A percentile compares a stretch with the other conserved stretches of the same genome.
Evolutionary conservation across 768 basidiomycete species (phyloP).

Genomic region (Rhizopogon salebrosus): DNA sequence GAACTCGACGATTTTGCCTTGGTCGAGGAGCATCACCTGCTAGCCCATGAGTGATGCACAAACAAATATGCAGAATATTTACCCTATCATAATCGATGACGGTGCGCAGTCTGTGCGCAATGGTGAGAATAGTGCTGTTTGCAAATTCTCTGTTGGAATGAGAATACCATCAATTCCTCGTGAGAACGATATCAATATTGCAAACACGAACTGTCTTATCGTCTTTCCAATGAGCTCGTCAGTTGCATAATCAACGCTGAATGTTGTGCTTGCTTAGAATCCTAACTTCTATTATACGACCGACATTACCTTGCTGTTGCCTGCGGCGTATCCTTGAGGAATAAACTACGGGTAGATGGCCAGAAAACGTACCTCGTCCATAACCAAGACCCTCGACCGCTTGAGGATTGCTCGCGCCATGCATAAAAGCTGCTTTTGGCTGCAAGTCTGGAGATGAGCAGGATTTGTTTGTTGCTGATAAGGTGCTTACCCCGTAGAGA

Average conservation of each 20-base stretch:
- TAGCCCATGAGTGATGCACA: conserved; percentile 8
- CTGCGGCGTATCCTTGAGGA: conserved; percentile 27
- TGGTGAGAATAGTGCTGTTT: conserved; percentile 76
- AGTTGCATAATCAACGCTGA: conserved; percentile 77
- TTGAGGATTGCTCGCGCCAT: conserved; percentile 86
- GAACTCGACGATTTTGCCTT: conserved; percentile 76
- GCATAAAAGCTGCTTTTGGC: conserved; percentile 82
- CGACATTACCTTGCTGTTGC: conserved; percentile 59
- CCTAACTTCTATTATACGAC: background rate
- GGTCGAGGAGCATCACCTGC: conserved; percentile 73
- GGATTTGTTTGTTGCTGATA: conserved; percentile 9
- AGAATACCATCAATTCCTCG: background rate
- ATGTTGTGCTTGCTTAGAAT: conserved; percentile 1
- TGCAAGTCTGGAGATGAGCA: conserved; percentile 18
- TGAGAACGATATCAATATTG: background rate
- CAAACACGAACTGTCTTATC: conserved; percentile 62
- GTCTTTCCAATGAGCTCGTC: conserved; percentile 84
- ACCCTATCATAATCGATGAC: conserved; percentile 84
- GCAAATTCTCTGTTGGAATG: conserved; percentile 56
- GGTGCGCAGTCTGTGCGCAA: conserved; percentile 74
- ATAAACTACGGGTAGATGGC: background rate
- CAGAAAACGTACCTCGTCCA: conserved; percentile 64
- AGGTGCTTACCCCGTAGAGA: conserved; percentile 65
- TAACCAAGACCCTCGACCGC: conserved; percentile 70
- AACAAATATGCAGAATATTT: conserved; percentile 21